Conservation (phyloP, 495 filamentous ascomycete species). For the Pyronema omphalodes region DNA sequence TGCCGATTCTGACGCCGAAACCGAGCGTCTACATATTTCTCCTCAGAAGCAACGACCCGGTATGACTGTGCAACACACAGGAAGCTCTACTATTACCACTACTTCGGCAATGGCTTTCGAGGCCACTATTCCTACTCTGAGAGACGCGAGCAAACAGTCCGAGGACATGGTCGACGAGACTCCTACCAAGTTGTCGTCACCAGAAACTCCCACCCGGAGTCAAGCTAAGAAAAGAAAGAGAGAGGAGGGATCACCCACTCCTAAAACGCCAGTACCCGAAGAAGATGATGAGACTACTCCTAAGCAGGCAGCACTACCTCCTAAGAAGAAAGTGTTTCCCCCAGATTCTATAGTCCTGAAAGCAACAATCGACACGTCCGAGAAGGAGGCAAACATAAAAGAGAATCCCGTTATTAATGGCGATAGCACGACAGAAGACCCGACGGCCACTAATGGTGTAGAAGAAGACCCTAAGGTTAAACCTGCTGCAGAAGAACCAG, state of each 20-base stretch:
- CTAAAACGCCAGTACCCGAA: constrained; percentile 1
- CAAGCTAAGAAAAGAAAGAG: constrained; percentile 28
- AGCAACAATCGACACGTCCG: not conserved
- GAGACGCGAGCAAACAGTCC: not conserved
- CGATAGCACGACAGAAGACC: not conserved
- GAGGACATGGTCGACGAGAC: not conserved
- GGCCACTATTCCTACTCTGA: constrained; percentile 5
- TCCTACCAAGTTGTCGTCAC: not conserved
- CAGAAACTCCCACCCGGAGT: constrained; percentile 9
- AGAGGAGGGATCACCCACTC: constrained; percentile 5
- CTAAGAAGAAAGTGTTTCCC: no score
- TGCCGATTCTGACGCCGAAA: constrained; percentile 94
- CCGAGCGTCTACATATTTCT: constrained; percentile 83
- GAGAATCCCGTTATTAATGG: not conserved
- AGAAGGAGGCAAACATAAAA: constrained; percentile 1
- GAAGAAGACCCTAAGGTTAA: not conserved
- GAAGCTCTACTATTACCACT: constrained; percentile 16
- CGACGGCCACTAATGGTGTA: not conserved
- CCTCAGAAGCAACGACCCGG: constrained; percentile 43
- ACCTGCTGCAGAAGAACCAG: no score
- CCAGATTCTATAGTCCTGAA: not conserved
- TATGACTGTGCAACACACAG: constrained; percentile 17
- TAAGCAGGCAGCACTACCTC: not conserved
- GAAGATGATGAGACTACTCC: constrained; percentile 6
- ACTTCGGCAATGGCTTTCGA: constrained; percentile 15